A percentile compares a stretch with the other conserved stretches of the same genome.
These are phyloP conservation scores for Xylariaceae sp. DNA, from an alignment of 2,329 filamentous ascomycete genomes.

Conservation along the genomic window DNA sequence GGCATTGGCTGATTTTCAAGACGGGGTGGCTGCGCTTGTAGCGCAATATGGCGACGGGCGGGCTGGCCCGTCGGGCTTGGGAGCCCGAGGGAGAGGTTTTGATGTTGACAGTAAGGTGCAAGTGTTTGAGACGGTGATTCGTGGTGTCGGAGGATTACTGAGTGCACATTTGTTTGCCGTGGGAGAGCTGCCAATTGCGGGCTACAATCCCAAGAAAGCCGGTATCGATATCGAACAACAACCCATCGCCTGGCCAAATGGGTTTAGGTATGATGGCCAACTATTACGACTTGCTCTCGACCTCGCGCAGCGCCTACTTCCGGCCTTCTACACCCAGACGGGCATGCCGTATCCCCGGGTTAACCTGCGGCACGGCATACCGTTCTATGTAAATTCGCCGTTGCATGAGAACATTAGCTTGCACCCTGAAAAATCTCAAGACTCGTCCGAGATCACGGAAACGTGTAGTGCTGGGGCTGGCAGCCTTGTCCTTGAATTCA, in stretches of 20 bases:
- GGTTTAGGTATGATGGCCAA: slow-evolving; percentile 86
- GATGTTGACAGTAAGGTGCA: slow-evolving; percentile 98
- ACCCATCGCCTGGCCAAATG: slow-evolving; percentile 74
- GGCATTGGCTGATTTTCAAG: slow-evolving; percentile 77
- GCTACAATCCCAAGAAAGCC: slow-evolving; percentile 65
- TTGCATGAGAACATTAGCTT: slow-evolving; percentile 64
- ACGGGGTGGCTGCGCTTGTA: slow-evolving; percentile 77
- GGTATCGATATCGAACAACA: slow-evolving; percentile 53
- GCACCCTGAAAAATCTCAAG: slow-evolving; percentile 47
- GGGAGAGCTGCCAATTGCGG: slow-evolving; percentile 84
- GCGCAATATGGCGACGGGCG: slow-evolving; percentile 86
- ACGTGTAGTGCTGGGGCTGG: slow-evolving; percentile 97
- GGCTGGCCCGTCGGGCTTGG: slow-evolving; percentile 69
- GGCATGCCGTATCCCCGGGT: slow-evolving; percentile 95
- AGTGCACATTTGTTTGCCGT: slow-evolving; percentile 94
- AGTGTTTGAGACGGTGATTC: slow-evolving; percentile 97
- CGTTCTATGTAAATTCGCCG: slow-evolving; percentile 88
- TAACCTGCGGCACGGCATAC: slow-evolving; percentile 87
- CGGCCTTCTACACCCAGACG: slow-evolving; percentile 89
- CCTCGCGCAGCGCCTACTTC: slow-evolving; percentile 80
- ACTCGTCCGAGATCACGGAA: slow-evolving; percentile 79
- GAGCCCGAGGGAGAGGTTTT: slow-evolving; percentile 78
- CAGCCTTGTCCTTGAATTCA: slow-evolving; percentile 91
- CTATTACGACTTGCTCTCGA: slow-evolving; percentile 88
- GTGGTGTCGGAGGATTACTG: slow-evolving; percentile 86